Evolutionary conservation across 108 stramenopile species (phyloP).

Genomic region (Nannochloropsis granulata): DNA sequence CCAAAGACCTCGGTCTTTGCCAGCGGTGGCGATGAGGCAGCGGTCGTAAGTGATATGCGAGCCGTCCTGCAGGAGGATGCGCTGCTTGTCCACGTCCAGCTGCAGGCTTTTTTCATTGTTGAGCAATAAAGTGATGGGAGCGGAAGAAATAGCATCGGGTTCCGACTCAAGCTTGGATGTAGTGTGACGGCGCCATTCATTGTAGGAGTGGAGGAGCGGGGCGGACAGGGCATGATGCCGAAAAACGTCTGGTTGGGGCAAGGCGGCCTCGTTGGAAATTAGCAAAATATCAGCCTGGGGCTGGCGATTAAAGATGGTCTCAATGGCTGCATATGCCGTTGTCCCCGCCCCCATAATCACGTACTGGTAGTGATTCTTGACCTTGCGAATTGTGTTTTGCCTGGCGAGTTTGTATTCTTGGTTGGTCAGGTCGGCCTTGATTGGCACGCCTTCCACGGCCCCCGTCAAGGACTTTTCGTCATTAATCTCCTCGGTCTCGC

Average conservation of each 20-base stretch:
- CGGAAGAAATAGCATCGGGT: not conserved
- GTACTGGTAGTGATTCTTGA: constrained; percentile 10
- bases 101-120: not conserved
- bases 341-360: constrained; percentile 21
- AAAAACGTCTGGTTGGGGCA: not conserved
- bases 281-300: constrained; percentile 26
- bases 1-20: not conserved
- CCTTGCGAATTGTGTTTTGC: not conserved
- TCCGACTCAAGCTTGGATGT: constrained; percentile 6
- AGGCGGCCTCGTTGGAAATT: constrained; percentile 11
- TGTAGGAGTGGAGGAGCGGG: constrained; percentile 14
- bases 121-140: not conserved
- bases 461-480: not conserved
- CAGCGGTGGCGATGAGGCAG: constrained; percentile 13
- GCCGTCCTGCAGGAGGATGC: constrained; percentile 3
- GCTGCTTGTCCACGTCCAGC: constrained; percentile 16
- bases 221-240: not conserved
- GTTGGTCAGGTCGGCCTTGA: not conserved
- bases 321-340: constrained; percentile 23
- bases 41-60: constrained; percentile 11
- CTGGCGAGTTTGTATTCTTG: not conserved
- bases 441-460: not conserved
- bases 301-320: constrained; percentile 10
- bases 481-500: not conserved
- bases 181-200: constrained; percentile 27